These are phyloP conservation scores for Gaertneriomyces semiglobifer DNA, from an alignment of 192 early-diverging fungal species.

Conservation along the genomic window DNA sequence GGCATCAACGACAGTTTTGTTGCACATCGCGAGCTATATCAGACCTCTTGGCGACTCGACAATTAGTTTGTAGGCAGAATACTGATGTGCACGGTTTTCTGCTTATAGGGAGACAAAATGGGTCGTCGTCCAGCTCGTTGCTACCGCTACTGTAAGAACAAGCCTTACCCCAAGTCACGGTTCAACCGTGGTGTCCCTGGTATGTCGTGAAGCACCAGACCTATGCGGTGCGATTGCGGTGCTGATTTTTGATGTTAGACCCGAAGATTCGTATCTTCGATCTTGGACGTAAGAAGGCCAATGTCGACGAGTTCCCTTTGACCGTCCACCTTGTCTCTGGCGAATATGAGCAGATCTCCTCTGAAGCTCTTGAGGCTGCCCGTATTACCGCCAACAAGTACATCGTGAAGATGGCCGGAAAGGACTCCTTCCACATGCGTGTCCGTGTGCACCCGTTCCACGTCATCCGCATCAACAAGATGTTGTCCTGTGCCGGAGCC, in stretches of 20 bases:
- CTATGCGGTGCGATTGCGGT: slow-evolving; percentile 4
- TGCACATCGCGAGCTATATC: too few species aligned
- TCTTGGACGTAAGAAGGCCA: slow-evolving; percentile 92
- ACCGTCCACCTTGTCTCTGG: slow-evolving; percentile 92
- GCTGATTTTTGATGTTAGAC: slow-evolving; percentile 51
- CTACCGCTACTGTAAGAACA: slow-evolving; percentile 99
- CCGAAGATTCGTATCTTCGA: slow-evolving; percentile 96
- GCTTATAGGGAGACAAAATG: slow-evolving; percentile 49
- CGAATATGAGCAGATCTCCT: slow-evolving; percentile 97
- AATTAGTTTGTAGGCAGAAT: too few species aligned
- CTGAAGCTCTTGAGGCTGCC: slow-evolving; percentile 95
- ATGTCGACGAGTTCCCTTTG: slow-evolving; percentile 95
- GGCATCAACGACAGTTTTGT: too few species aligned
- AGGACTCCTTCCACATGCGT: slow-evolving; percentile 98
- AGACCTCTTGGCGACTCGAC: too few species aligned
- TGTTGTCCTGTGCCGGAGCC: slow-evolving; percentile 98
- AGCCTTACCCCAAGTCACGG: slow-evolving; percentile 97
- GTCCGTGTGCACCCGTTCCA: slow-evolving; percentile 98
- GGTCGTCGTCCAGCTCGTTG: slow-evolving; percentile 98
- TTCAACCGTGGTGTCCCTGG: slow-evolving; percentile 97
- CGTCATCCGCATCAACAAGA: slow-evolving; percentile 99
- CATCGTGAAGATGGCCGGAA: slow-evolving; percentile 90
- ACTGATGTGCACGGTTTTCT: too few species aligned
- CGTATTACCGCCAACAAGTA: slow-evolving; percentile 98
- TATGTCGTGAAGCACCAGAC: slow-evolving; percentile 18